These are phyloP conservation scores for Calonectria hongkongensis DNA, from an alignment of 2,329 filamentous ascomycete species.

Conservation along the genomic window DNA sequence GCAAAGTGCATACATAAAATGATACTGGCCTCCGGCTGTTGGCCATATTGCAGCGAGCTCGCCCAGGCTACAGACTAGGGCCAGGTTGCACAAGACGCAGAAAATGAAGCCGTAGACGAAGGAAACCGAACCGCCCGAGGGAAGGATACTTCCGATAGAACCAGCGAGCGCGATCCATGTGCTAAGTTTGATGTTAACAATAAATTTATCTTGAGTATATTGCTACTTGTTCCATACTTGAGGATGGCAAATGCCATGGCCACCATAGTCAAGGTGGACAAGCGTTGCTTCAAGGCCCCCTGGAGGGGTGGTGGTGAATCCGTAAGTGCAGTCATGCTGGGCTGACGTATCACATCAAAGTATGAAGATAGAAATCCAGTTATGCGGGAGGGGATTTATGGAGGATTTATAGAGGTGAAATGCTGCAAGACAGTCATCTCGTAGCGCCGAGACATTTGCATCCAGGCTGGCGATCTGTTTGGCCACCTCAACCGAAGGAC, in stretches of 20 bases:
- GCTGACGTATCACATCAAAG: neutral
- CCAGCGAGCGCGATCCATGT: slow-evolving; percentile 62
- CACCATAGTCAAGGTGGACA: slow-evolving; percentile 65
- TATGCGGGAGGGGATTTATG: neutral
- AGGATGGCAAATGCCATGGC: slow-evolving; percentile 66
- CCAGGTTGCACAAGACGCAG: slow-evolving; percentile 66
- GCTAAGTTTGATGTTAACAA: slow-evolving; percentile 41
- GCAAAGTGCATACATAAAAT: slow-evolving; percentile 65
- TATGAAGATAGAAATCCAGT: neutral
- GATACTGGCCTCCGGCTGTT: slow-evolving; percentile 68
- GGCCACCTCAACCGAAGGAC: neutral
- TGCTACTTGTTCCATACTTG: slow-evolving; percentile 53
- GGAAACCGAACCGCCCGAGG: slow-evolving; percentile 64
- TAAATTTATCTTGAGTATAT: fast-evolving
- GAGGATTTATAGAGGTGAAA: neutral
- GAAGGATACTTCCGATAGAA: slow-evolving; percentile 64
- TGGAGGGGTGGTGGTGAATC: neutral
- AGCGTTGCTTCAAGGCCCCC: slow-evolving; percentile 54
- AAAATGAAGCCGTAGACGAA: slow-evolving; percentile 68
- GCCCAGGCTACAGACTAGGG: slow-evolving; percentile 64
- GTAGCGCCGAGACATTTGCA: neutral
- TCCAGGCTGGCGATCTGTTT: neutral
- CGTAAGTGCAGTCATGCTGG: neutral
- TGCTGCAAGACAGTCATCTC: neutral
- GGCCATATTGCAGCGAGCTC: slow-evolving; percentile 67